Evolutionary conservation across 805 yeast genomes (phyloP).

Genomic region (Wickerhamiella cacticola): DNA sequence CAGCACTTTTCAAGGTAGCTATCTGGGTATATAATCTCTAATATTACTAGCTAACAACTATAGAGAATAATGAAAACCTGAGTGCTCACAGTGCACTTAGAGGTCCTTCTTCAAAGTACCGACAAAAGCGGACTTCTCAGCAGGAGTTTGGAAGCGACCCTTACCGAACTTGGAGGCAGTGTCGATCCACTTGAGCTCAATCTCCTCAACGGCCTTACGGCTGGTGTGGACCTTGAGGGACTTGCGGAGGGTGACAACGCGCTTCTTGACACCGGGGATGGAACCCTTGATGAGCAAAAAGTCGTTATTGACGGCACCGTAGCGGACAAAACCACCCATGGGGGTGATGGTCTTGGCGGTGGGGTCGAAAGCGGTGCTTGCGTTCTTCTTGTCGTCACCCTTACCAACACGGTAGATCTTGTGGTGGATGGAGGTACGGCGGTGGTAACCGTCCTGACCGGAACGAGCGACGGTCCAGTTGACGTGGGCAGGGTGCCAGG

Average conservation of each 20-base stretch:
- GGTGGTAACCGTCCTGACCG: slow-evolving; percentile 99
- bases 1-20: no score
- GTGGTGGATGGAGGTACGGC: slow-evolving; percentile 99
- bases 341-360: slow-evolving; percentile 99
- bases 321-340: slow-evolving; percentile 99
- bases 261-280: slow-evolving; percentile 99
- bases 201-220: slow-evolving; percentile 94
- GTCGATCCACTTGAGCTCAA: slow-evolving; percentile 98
- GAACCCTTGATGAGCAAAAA: slow-evolving; percentile 97
- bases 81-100: no score
- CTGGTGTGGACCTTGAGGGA: slow-evolving; percentile 95
- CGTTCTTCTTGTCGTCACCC: slow-evolving; percentile 88
- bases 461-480: slow-evolving; percentile 99
- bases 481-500: slow-evolving; percentile 99
- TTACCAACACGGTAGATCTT: slow-evolving; percentile 98
- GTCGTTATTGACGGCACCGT: slow-evolving; percentile 97
- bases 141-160: slow-evolving; percentile 99
- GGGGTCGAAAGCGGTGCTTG: slow-evolving; percentile 97
- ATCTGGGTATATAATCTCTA: neutral
- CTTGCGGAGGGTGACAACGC: slow-evolving; percentile 98
- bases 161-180: slow-evolving; percentile 99
- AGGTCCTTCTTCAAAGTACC: slow-evolving; percentile 99
- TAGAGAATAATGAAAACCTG: no score
- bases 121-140: slow-evolving; percentile 98
- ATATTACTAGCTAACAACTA: neutral